A percentile compares a stretch with the other conserved stretches of the same genome.
Evolutionary conservation across 2,329 filamentous ascomycete species (phyloP).

Genomic region (Tolypocladium ovalisporum): DNA sequence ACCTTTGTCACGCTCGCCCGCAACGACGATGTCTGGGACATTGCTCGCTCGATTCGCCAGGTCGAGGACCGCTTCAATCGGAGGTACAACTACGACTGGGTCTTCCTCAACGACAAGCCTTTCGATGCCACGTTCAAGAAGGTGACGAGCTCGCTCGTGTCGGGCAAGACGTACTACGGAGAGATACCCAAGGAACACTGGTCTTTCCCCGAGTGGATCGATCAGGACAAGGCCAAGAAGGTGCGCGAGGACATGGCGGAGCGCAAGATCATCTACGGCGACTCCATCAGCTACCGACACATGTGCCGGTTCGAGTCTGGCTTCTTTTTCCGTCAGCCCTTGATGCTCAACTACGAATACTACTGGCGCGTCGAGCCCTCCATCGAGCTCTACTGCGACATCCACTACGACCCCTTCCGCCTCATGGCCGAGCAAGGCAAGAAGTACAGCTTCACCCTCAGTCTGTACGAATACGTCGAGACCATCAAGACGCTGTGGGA

Average conservation of each 20-base stretch:
- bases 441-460: slow-evolving; percentile 96
- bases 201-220: slow-evolving; percentile 94
- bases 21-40: slow-evolving; percentile 93
- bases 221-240: slow-evolving; percentile 83
- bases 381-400: slow-evolving; percentile 91
- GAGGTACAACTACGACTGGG: slow-evolving; percentile 97
- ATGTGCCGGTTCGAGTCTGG: slow-evolving; percentile 99
- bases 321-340: slow-evolving; percentile 93
- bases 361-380: slow-evolving; percentile 99
- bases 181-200: slow-evolving; percentile 86
- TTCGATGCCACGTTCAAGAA: slow-evolving; percentile 93
- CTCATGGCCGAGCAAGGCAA: slow-evolving; percentile 94
- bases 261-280: slow-evolving; percentile 95
- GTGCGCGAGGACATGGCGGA: slow-evolving; percentile 90
- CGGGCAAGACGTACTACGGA: slow-evolving; percentile 84
- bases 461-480: slow-evolving; percentile 91
- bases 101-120: slow-evolving; percentile 92
- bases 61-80: slow-evolving; percentile 97
- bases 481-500: slow-evolving; percentile 96
- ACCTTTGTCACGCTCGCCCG: slow-evolving; percentile 94
- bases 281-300: slow-evolving; percentile 93
- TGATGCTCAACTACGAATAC: slow-evolving; percentile 96
- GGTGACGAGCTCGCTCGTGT: slow-evolving; percentile 80
- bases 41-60: slow-evolving; percentile 88
- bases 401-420: slow-evolving; percentile 92